These are phyloP conservation scores for Macadamia tetraphylla DNA, from an alignment of 164 flowering plant species.

Conservation along the genomic window DNA sequence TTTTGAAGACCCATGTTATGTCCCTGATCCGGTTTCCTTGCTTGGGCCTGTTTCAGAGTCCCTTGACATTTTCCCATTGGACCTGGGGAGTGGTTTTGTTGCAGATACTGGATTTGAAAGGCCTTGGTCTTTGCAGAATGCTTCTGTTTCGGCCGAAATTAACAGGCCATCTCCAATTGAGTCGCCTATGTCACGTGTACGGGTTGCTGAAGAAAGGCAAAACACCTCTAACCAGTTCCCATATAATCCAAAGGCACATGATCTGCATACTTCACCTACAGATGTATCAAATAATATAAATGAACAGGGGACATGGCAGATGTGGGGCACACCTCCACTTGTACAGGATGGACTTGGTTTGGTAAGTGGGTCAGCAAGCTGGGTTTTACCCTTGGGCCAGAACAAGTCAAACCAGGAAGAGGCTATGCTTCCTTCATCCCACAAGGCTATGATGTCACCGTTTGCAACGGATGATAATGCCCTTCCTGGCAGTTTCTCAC, in stretches of 20 bases:
- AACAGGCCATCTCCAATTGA: slow-evolving; percentile 84
- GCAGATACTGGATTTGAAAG: slow-evolving; percentile 38
- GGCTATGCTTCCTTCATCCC: slow-evolving; percentile 32
- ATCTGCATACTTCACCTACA: slow-evolving; percentile 21
- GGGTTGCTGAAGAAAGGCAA: slow-evolving; percentile 2
- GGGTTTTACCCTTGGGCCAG: slow-evolving; percentile 55
- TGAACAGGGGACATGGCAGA: slow-evolving; percentile 39
- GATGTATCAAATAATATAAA: slow-evolving; percentile 20
- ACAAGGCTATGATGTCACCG: slow-evolving; percentile 41
- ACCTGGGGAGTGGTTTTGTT: slow-evolving; percentile 52
- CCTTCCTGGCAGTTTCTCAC: slow-evolving; percentile 32
- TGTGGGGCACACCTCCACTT: slow-evolving; percentile 64
- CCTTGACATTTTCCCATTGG: slow-evolving; percentile 79
- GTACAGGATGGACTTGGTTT: slow-evolving; percentile 65
- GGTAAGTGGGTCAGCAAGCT: slow-evolving; percentile 54
- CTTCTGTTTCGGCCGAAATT: slow-evolving; percentile 42
- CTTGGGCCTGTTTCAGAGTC: slow-evolving; percentile 97
- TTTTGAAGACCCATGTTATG: slow-evolving; percentile 92
- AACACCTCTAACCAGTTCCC: slow-evolving; percentile 5
- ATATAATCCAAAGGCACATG: slow-evolving; percentile 38
- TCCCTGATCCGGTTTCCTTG: slow-evolving; percentile 77
- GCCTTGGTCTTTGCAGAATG: slow-evolving; percentile 39
- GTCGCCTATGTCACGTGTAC: slow-evolving; percentile 73
- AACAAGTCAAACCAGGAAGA: slow-evolving; percentile 48
- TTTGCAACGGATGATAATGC: slow-evolving; percentile 47